Percentiles rank a stretch among this genome's conserved stretches.
Evolutionary conservation across 1,284 basidiomycete species (phyloP).

Genomic region (Ceratobasidium sp.): DNA sequence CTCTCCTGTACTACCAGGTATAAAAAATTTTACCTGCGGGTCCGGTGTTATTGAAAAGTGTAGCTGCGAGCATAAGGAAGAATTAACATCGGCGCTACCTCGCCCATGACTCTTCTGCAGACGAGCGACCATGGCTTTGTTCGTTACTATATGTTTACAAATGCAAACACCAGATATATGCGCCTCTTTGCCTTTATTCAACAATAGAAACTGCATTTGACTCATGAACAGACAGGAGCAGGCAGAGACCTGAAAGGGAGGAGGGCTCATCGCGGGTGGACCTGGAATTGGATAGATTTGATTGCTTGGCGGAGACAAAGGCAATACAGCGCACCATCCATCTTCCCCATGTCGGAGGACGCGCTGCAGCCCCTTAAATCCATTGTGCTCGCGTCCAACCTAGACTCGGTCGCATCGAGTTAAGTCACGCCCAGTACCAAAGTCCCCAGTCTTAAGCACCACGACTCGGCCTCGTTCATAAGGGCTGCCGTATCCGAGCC

Average conservation of each 20-base stretch:
- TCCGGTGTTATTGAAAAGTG: too few species aligned
- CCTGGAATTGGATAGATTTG: neutral
- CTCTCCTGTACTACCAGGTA: too few species aligned
- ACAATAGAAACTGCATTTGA: too few species aligned
- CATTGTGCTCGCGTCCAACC: conserved; percentile 2
- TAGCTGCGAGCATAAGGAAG: too few species aligned
- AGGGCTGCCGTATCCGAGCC: neutral
- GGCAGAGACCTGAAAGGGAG: neutral
- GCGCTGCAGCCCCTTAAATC: conserved; percentile 19
- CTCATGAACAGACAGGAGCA: too few species aligned
- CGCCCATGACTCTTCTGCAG: too few species aligned
- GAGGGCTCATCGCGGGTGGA: neutral
- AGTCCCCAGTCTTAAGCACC: neutral
- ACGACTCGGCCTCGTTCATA: conserved; percentile 12
- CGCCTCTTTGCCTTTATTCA: too few species aligned
- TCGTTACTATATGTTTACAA: too few species aligned
- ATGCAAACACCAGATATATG: too few species aligned
- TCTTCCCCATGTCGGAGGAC: neutral
- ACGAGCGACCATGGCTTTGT: too few species aligned
- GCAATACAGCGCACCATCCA: neutral
- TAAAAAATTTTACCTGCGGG: too few species aligned
- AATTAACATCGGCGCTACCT: too few species aligned
- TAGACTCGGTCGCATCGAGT: conserved; percentile 12
- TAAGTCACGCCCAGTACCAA: neutral
- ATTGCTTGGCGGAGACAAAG: neutral